phyloP scores from a whole-genome alignment of 2,329 filamentous ascomycete genomes.

The Acrocalymma vagum region DNA sequence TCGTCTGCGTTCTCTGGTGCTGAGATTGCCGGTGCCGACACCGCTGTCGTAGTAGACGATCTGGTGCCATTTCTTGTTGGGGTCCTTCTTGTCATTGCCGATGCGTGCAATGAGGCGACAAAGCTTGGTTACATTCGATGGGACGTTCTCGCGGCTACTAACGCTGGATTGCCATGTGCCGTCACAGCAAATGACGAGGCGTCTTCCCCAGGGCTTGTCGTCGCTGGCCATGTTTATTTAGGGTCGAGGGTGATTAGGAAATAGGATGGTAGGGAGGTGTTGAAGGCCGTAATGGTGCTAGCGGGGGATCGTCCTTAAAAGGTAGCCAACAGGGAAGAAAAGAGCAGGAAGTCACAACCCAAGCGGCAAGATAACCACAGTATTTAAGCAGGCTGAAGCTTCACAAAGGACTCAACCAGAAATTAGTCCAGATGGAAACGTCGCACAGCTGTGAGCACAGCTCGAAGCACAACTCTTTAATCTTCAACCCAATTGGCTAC shows the following conservation, averaged over 20 bases:
- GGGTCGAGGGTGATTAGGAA: neutral
- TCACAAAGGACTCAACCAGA: too few species aligned
- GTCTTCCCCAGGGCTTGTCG: conserved; percentile 38
- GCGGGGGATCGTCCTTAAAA: too few species aligned
- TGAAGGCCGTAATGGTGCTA: neutral
- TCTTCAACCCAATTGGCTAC: too few species aligned
- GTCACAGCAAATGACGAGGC: conserved; percentile 47
- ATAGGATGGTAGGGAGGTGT: neutral
- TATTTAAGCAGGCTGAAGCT: too few species aligned
- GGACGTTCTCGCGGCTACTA: conserved; percentile 36
- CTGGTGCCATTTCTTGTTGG: conserved; percentile 40
- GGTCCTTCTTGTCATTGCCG: conserved; percentile 31
- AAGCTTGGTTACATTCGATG: conserved; percentile 47
- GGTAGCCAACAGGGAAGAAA: neutral
- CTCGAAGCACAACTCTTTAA: too few species aligned
- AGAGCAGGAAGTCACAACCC: neutral
- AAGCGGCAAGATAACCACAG: neutral
- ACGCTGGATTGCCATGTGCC: conserved; percentile 48
- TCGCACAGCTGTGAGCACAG: too few species aligned
- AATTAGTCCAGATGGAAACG: too few species aligned
- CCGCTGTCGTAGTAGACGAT: conserved; percentile 48
- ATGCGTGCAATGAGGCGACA: conserved; percentile 40
- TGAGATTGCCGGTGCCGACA: conserved; percentile 42
- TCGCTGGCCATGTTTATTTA: conserved; percentile 21
- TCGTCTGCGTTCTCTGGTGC: conserved; percentile 28